phyloP scores from a whole-genome alignment of 768 basidiomycete genomes.

The Pulveroboletus sp. region DNA sequence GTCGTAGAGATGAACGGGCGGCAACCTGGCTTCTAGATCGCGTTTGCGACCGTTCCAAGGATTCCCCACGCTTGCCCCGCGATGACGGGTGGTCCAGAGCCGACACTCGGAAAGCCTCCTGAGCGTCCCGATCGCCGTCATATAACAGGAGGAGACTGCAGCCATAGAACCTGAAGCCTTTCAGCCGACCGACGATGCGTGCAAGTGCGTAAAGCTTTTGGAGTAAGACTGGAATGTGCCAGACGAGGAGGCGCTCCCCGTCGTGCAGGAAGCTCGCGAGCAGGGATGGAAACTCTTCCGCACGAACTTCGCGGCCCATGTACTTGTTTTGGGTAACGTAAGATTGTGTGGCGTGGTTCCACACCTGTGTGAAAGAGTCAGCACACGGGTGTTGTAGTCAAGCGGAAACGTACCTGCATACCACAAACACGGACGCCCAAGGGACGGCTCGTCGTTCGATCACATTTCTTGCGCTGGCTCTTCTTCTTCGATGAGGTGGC shows the following conservation, averaged over 20 bases:
- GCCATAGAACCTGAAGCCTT: conserved; percentile 98
- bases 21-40: conserved; percentile 43
- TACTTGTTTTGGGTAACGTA: conserved; percentile 97
- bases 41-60: conserved; percentile 56
- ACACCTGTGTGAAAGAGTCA: conserved; percentile 59
- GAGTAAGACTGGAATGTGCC: conserved; percentile 90
- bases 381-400: not conserved
- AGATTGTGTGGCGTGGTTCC: conserved; percentile 80
- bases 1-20: conserved; percentile 51
- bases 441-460: conserved; percentile 87
- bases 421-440: conserved; percentile 94
- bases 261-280: conserved; percentile 83
- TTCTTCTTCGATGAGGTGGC: conserved; percentile 92
- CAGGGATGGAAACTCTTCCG: conserved; percentile 80
- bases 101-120: conserved; percentile 66
- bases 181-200: conserved; percentile 81
- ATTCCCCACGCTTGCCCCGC: conserved; percentile 74
- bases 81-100: conserved; percentile 62
- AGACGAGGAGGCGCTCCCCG: conserved; percentile 77
- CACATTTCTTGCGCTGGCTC: conserved; percentile 98
- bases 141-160: conserved; percentile 96
- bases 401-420: conserved; percentile 80
- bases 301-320: conserved; percentile 84
- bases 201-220: conserved; percentile 94
- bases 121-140: conserved; percentile 89